These are phyloP conservation scores for Lenzites betulinus DNA, from an alignment of 768 basidiomycete species.

Conservation along the genomic window DNA sequence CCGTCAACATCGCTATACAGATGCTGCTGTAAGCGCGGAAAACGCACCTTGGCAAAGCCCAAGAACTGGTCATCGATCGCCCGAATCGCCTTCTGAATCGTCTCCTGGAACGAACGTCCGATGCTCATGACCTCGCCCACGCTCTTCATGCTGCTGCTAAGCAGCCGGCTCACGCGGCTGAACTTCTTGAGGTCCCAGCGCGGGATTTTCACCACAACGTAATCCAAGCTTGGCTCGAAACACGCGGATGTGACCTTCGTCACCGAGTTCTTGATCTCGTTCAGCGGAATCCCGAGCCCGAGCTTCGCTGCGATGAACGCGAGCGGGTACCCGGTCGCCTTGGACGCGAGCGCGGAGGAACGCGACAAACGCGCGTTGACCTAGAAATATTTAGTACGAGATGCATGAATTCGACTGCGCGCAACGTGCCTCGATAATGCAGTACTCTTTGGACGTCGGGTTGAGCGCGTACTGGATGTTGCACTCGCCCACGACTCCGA, in stretches of 20 bases:
- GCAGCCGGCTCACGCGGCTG: constrained; percentile 83
- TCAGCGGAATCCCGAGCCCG: constrained; percentile 94
- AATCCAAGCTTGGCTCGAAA: constrained; percentile 98
- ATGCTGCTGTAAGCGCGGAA: not conserved
- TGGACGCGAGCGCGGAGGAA: constrained; percentile 96
- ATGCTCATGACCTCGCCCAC: constrained; percentile 99
- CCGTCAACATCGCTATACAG: not conserved
- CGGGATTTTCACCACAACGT: constrained; percentile 97
- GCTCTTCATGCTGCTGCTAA: constrained; percentile 98
- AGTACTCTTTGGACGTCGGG: constrained; percentile 93
- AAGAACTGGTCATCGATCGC: constrained; percentile 94
- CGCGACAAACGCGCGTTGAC: constrained; percentile 98
- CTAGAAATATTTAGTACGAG: constrained; percentile 29
- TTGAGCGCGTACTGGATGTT: constrained; percentile 99
- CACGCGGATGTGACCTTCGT: constrained; percentile 96
- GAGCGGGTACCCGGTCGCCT: constrained; percentile 97
- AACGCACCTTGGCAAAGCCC: constrained; percentile 82
- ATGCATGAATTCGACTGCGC: not conserved
- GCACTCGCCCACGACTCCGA: constrained; percentile 97
- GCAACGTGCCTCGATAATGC: constrained; percentile 85
- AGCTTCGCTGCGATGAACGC: constrained; percentile 99
- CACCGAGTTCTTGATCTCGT: constrained; percentile 97
- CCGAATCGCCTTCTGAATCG: constrained; percentile 96
- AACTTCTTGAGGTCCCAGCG: constrained; percentile 99
- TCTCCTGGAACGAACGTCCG: constrained; percentile 97